Conservation (phyloP, 202 grass and related monocot species). For the Eragrostis tef region DNA sequence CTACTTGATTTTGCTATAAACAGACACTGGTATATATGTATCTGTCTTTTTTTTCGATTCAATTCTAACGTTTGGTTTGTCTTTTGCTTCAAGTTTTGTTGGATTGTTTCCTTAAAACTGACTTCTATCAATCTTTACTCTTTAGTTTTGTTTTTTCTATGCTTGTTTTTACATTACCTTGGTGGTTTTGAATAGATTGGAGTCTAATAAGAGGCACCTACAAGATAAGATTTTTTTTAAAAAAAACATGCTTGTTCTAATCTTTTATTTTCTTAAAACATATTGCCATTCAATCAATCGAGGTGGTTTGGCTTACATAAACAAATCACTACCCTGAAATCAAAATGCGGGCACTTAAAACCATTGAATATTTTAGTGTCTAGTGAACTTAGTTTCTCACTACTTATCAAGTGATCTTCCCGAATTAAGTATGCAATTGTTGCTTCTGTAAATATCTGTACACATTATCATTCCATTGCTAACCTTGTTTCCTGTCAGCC, state of each 20-base stretch:
- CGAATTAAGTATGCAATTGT: not conserved
- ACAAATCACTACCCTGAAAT: not conserved
- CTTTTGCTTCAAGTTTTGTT: not conserved
- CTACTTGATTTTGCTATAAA: not conserved
- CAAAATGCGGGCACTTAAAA: not conserved
- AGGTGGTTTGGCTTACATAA: not conserved
- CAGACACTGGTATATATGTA: not conserved
- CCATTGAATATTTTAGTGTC: not conserved
- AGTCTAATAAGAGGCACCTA: not conserved
- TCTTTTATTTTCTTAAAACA: not conserved
- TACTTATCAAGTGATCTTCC: not conserved
- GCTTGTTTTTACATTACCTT: not conserved
- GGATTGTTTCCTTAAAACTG: not conserved
- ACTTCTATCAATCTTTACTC: not conserved
- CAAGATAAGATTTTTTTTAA: not conserved
- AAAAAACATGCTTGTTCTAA: not conserved
- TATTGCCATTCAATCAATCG: not conserved
- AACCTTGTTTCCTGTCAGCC: conserved; percentile 29
- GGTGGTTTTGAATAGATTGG: not conserved
- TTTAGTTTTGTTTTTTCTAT: not conserved
- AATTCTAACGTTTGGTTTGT: not conserved
- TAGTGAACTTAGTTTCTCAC: not conserved
- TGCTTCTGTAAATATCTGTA: not conserved
- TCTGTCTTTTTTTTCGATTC: not conserved
- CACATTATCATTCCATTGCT: not conserved